Evolutionary conservation across 2,329 filamentous ascomycete species (phyloP), one percentile per base, ranked within the genome.

Genomic region (Phaeosphaeria sp.): DNA sequence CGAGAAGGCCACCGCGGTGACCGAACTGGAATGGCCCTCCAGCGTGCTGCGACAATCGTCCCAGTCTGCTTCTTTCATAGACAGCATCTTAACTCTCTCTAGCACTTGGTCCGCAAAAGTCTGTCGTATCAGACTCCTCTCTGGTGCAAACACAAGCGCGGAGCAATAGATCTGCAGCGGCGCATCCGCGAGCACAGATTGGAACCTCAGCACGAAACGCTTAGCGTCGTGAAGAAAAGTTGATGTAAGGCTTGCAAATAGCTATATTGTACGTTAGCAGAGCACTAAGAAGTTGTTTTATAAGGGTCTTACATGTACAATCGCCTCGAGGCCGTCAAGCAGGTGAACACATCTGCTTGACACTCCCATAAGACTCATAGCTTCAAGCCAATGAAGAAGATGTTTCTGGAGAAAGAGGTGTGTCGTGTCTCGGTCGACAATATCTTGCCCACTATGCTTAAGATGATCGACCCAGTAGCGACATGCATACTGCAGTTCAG

Each of bases 151-250:
- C 2, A 77, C 24, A 17, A 80, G 70, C 2, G 72, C 74, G 11
- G 74, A 75, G 6, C 39, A 69, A 57, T 80, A 80, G n/a, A 66
- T 56, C 57, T 80, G 76, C 11, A 80, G 64, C 8, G 77, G 76
- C 17, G 66, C 61, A 18, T 64, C 59, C 59, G 71, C 60, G 25
- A 79, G 67, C 18, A 66, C 56, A 24, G 45, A 55, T 11, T 51
- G 42, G 39, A 62, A 59, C 51, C 66, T 52, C 61, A 64, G 51
- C 33, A 75, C 49, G 63, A 80, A 78, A 56, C 73, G 71, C n/a
- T 57, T 63, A 4, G 71, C 66, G 52, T 79, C 74, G 18, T 57
- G 55, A 36, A 77, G 30, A 3, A 78, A 65, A 21, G 25, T 20
- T 55, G 25, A 42, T 47, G 56, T n/a, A 20, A 21, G n/a, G 21